phyloP scores from a whole-genome alignment of 1,139 yeast genomes.

The Saccharomyces hybrid region DNA sequence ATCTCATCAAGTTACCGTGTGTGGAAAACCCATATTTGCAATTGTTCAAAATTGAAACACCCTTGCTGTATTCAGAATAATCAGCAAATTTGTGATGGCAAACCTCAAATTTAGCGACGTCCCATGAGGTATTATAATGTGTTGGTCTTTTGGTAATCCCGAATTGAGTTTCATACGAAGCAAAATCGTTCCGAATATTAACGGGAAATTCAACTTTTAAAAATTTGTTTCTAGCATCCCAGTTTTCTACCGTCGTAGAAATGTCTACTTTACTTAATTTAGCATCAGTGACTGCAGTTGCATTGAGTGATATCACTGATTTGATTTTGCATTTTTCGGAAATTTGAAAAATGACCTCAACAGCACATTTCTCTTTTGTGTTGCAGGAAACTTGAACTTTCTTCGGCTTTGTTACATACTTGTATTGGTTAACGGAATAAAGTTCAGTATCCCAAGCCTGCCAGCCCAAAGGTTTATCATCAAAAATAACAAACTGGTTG shows the following conservation, averaged over 20 bases:
- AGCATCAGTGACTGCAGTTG: slow-evolving; percentile 34
- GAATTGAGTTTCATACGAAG: slow-evolving; percentile 87
- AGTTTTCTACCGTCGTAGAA: slow-evolving; percentile 53
- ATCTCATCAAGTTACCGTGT: slow-evolving; percentile 81
- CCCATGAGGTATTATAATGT: slow-evolving; percentile 93
- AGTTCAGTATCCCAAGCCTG: slow-evolving; percentile 98
- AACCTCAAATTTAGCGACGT: slow-evolving; percentile 91
- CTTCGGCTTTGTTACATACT: slow-evolving; percentile 40
- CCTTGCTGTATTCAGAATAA: slow-evolving; percentile 75
- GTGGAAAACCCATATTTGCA: slow-evolving; percentile 87
- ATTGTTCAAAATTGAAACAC: slow-evolving; percentile 80
- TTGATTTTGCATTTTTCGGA: slow-evolving; percentile 45
- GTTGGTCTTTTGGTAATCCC: slow-evolving; percentile 89
- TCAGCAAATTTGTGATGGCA: slow-evolving; percentile 94
- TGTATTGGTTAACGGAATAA: slow-evolving; percentile 65
- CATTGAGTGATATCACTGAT: slow-evolving; percentile 66
- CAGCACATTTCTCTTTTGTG: slow-evolving; percentile 54
- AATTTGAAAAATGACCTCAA: slow-evolving; percentile 40
- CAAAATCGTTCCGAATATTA: slow-evolving; percentile 63
- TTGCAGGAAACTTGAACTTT: slow-evolving; percentile 45
- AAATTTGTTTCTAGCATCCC: slow-evolving; percentile 86
- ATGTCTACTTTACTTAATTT: slow-evolving; percentile 42
- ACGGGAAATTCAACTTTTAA: slow-evolving; percentile 94
- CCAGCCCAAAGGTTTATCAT: slow-evolving; percentile 83
- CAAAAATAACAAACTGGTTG: slow-evolving; percentile 70